These are phyloP conservation scores for Zygotorulaspora mrakii DNA, from an alignment of 1,139 yeast species.

Conservation along the genomic window DNA sequence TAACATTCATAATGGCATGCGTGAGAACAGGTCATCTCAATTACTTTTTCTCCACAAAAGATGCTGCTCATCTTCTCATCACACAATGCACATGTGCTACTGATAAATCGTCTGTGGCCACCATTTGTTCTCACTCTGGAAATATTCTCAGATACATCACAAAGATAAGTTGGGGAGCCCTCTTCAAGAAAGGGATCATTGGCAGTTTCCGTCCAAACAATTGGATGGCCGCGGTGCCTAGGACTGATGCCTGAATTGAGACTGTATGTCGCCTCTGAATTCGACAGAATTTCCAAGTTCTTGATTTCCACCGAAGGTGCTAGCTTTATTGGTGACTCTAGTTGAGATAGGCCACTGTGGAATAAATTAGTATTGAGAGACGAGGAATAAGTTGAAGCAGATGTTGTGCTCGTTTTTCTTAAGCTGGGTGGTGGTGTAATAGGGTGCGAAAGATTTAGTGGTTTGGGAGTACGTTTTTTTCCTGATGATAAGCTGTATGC, in stretches of 20 bases:
- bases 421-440: constrained; percentile 23
- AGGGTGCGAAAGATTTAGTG: constrained; percentile 22
- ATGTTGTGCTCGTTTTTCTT: constrained; percentile 11
- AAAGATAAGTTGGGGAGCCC: constrained; percentile 23
- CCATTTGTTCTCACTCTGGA: constrained; percentile 13
- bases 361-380: constrained; percentile 3
- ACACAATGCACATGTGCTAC: constrained; percentile 38
- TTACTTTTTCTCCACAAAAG: constrained; percentile 36
- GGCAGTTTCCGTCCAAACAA: constrained; percentile 14
- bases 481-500: constrained; percentile 9
- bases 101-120: constrained; percentile 27
- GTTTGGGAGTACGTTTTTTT: constrained; percentile 21
- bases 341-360: constrained; percentile 3
- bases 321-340: constrained; percentile 15
- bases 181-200: constrained; percentile 22
- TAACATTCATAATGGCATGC: constrained; percentile 33
- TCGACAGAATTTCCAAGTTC: constrained; percentile 5
- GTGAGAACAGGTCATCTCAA: constrained; percentile 38
- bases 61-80: constrained; percentile 35
- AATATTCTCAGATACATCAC: constrained; percentile 13
- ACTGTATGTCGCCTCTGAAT: constrained; percentile 2
- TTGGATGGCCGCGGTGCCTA: constrained; percentile 6
- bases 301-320: constrained; percentile 7
- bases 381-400: constrained; percentile 1
- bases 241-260: constrained; percentile 9